Evolutionary conservation across 2,329 filamentous ascomycete species (phyloP), one percentile per base, ranked within the genome.

Genomic region (Aspergillus proliferans): DNA sequence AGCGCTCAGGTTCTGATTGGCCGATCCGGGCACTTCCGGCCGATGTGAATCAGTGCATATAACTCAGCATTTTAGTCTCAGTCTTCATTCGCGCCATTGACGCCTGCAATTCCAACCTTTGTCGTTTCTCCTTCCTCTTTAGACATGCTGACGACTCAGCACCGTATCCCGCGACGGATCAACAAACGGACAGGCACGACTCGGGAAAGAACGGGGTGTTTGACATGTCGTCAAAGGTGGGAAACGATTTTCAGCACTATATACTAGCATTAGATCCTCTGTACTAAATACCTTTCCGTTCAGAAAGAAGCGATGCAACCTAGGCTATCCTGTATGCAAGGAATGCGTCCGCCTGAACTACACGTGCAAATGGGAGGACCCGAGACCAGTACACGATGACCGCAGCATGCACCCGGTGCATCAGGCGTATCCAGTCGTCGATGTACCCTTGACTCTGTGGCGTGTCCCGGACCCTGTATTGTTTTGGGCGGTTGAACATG

Each of bases 401-500:
- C 12, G 19, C 19, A 46, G 45, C n/a, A 48, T 26, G 1, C 42
- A 43, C 2, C 48, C 30, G n/a, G n/a, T n/a, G n/a, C n/a, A n/a
- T n/a, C n/a, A n/a, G n/a, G n/a, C n/a, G n/a, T n/a, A n/a, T n/a
- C n/a, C n/a, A n/a, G n/a, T n/a, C n/a, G n/a, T n/a, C n/a, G n/a
- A n/a, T n/a, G n/a, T n/a, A n/a, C n/a, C n/a, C n/a, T 28, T 38
- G 42, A n/a, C 36, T 48, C 3, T 51, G 40, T 26, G 19, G 36
- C 34, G 34, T 36, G 47, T 41, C 4, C 49, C 49, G 12, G 49
- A 51, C 24, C 46, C 49, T 1, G 40, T 45, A 12, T 21, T 51
- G 3, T 51, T 51, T 51, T n/a, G 49, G 49, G 49, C 46, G 9
- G 46, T 48, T 46, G 49, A 51, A 28, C 49, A 51, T 41, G 43